Conservation (phyloP, 805 yeast species). For the Kodamaea neixiangensis region DNA sequence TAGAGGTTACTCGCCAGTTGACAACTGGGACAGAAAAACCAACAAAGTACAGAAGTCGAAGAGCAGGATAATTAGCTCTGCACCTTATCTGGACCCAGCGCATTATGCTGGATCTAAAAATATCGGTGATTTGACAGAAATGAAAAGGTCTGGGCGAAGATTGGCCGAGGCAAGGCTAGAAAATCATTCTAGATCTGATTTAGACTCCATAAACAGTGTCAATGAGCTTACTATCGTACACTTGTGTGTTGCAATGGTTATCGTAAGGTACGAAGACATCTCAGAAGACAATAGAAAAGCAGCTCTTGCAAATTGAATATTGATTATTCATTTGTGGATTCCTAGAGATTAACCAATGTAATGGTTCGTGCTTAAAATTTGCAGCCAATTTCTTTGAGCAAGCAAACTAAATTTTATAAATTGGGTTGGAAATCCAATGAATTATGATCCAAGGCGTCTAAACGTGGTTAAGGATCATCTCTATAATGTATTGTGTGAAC, state of each 20-base stretch:
- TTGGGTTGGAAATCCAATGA: too few species aligned
- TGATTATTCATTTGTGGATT: too few species aligned
- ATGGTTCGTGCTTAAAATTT: too few species aligned
- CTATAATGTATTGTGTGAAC: too few species aligned
- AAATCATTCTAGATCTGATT: neutral
- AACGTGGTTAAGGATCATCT: too few species aligned
- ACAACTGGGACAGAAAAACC: slow-evolving; percentile 11
- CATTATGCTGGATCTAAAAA: neutral
- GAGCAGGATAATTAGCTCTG: neutral
- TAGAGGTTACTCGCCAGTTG: slow-evolving; percentile 7
- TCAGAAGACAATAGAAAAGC: neutral
- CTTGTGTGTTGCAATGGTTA: slow-evolving; percentile 1
- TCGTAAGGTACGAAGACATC: neutral
- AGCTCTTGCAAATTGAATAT: neutral
- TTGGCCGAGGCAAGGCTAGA: neutral
- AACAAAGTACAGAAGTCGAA: slow-evolving; percentile 2
- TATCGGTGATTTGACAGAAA: neutral
- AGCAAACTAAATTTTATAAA: too few species aligned
- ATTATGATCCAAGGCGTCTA: too few species aligned
- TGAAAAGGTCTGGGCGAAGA: neutral
- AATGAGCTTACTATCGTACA: neutral
- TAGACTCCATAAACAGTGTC: neutral
- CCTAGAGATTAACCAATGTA: too few species aligned
- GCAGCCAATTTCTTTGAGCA: too few species aligned
- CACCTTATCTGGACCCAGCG: neutral